Evolutionary conservation across 1,284 basidiomycete species (phyloP), one percentile per base, ranked within the genome.

Genomic region (Volvariella volvacea): DNA sequence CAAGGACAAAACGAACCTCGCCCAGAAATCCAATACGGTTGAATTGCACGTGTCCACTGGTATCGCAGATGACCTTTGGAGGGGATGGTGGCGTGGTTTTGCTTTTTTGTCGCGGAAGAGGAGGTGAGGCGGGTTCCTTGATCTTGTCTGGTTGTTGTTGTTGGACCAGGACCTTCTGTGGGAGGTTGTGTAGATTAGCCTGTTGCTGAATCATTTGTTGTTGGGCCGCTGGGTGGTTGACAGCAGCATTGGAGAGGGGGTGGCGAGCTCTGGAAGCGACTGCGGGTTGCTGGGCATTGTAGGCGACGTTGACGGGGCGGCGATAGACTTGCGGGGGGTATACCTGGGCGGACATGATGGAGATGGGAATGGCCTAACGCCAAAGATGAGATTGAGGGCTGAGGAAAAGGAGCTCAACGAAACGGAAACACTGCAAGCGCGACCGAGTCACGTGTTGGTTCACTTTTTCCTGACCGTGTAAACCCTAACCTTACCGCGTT

Each of bases 61-160:
- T 76, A 67, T 92, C 90, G 1, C 66, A 70, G 52, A 93, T 92
- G 44, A 85, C 61, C 55, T 74, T 77, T 1, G 91, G 91, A 1
- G 91, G 91, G 0, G 85, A 87, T 0, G 89, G 88, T 0, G 88
- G 89, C 0, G 80, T 73, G 2, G 83, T 79, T 65, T 91, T 92
- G 50, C 78, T 83, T 60, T 87, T 88, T 67, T 88, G 86, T 45
- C 85, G 73, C 32, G 80, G 80, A 7, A 89, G 60, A 3, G 86
- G 87, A 1, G 84, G 82, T 1, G 74, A 74, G 12, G 68, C 52
- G 0, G 72, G 64, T 47, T 57, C 56, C 49, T 66, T 73, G 7
- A 16, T 36, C 50, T 45, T 58, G 62, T 19, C 54, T 52, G 49
- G 62, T 65, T 12, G 58, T 58, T 15, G 54, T 46, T 31, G 51